Evolutionary conservation across 2,329 filamentous ascomycete genomes (phyloP).

Genomic region (Pseudogymnoascus sp.): DNA sequence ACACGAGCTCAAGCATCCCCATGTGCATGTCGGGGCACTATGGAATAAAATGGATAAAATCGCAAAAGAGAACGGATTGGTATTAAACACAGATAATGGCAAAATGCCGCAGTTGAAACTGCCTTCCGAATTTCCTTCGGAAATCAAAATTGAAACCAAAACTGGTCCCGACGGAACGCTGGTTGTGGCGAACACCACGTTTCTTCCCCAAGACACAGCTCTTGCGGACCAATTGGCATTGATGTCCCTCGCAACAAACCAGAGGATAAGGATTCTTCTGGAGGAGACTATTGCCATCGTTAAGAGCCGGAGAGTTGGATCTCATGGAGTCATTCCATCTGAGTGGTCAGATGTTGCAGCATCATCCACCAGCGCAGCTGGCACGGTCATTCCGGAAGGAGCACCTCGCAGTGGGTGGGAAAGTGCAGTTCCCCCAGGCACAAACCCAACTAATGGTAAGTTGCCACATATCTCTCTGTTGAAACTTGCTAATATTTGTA

Average conservation of each 20-base stretch:
- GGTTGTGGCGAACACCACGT: constrained; percentile 57
- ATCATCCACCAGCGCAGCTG: constrained; percentile 34
- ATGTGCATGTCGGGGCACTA: constrained; percentile 29
- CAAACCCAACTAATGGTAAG: constrained; percentile 56
- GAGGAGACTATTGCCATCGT: constrained; percentile 70
- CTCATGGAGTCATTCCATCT: constrained; percentile 69
- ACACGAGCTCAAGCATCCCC: constrained; percentile 50
- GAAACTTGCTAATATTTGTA: constrained; percentile 30
- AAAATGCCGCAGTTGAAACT: constrained; percentile 35
- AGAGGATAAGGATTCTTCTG: constrained; percentile 66
- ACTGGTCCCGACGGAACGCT: constrained; percentile 58
- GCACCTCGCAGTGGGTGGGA: constrained; percentile 33
- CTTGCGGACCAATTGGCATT: constrained; percentile 78
- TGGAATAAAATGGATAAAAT: constrained; percentile 46
- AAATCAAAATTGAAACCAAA: constrained; percentile 46
- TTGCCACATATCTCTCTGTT: constrained; percentile 17
- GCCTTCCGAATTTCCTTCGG: constrained; percentile 23
- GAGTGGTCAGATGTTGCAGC: constrained; percentile 69
- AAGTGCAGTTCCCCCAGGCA: constrained; percentile 46
- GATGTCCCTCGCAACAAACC: constrained; percentile 74
- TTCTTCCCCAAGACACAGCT: constrained; percentile 66
- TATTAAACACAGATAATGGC: constrained; percentile 52
- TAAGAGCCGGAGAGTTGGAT: constrained; percentile 64
- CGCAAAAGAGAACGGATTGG: constrained; percentile 50
- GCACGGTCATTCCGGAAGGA: constrained; percentile 23